phyloP scores from a whole-genome alignment of 2,329 filamentous ascomycete genomes.

The Pyrenochaeta sp. region DNA sequence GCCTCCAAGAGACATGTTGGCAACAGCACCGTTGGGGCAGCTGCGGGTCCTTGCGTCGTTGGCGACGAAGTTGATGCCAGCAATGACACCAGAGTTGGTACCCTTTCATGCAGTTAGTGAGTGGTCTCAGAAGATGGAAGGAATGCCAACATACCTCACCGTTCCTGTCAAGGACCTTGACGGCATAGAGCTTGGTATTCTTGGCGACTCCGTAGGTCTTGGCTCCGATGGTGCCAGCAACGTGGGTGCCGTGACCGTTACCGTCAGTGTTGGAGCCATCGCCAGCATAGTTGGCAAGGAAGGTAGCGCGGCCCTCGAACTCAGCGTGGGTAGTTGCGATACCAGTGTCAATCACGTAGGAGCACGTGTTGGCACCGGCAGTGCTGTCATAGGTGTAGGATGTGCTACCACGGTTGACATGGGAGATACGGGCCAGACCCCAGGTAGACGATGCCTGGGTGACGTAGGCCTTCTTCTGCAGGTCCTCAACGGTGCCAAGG shows the following conservation, averaged over 20 bases:
- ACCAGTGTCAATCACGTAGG: slow-evolving; percentile 73
- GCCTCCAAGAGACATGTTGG: slow-evolving; percentile 53
- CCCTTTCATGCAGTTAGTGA: slow-evolving; percentile 38
- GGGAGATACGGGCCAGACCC: slow-evolving; percentile 54
- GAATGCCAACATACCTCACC: slow-evolving; percentile 41
- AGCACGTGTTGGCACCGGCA: slow-evolving; percentile 56
- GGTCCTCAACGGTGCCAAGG: slow-evolving; percentile 25
- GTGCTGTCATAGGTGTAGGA: slow-evolving; percentile 52
- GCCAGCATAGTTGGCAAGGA: slow-evolving; percentile 49
- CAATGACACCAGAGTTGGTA: slow-evolving; percentile 51
- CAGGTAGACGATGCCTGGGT: slow-evolving; percentile 52
- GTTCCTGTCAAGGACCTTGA: slow-evolving; percentile 51
- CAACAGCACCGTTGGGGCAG: slow-evolving; percentile 48
- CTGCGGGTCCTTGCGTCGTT: slow-evolving; percentile 45
- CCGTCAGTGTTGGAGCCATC: slow-evolving; percentile 47
- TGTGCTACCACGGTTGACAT: slow-evolving; percentile 36
- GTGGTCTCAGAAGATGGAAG: not conserved
- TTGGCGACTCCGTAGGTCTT: slow-evolving; percentile 51
- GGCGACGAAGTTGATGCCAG: slow-evolving; percentile 50
- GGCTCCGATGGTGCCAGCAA: slow-evolving; percentile 48
- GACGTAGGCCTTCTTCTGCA: slow-evolving; percentile 45
- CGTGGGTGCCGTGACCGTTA: slow-evolving; percentile 52
- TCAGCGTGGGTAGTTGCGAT: slow-evolving; percentile 63
- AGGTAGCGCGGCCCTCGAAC: slow-evolving; percentile 51
- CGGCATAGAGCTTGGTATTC: slow-evolving; percentile 49